Conservation (phyloP, 768 basidiomycete genomes). For the Leccinum olivaceopallidum region DNA sequence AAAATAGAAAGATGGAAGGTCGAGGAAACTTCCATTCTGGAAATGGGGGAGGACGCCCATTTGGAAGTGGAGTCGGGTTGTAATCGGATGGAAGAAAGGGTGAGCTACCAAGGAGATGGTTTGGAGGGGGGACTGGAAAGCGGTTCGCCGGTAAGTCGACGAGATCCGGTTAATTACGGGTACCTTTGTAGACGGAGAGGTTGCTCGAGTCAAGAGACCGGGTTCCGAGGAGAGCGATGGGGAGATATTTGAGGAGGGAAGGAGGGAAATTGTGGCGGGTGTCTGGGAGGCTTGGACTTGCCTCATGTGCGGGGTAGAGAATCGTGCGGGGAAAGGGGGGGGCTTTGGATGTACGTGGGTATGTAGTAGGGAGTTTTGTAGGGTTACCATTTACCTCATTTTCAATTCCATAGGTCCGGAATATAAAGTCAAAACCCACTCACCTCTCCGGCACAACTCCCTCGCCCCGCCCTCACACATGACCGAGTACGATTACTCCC, state of each 20-base stretch:
- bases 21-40: conserved; percentile 16
- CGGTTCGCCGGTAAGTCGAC: conserved; percentile 1
- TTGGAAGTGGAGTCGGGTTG: conserved; percentile 14
- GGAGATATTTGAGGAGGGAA: not conserved
- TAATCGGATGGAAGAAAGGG: conserved; percentile 2
- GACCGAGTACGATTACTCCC: conserved; percentile 66
- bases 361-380: not conserved
- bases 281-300: not conserved
- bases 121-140: conserved; percentile 10
- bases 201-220: not conserved
- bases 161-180: not conserved
- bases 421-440: conserved; percentile 16
- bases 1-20: conserved; percentile 20
- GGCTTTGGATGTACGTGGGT: not conserved
- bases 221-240: not conserved
- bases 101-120: not conserved
- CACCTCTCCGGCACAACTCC: conserved; percentile 8
- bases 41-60: conserved; percentile 6
- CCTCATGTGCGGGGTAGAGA: conserved; percentile 28
- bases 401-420: not conserved
- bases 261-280: not conserved
- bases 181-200: not conserved
- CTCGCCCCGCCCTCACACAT: conserved; percentile 30
- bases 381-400: not conserved
- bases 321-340: conserved; percentile 29